These are phyloP conservation scores for Lasiodiplodia theobromae DNA, from an alignment of 2,329 filamentous ascomycete species.

Conservation along the genomic window DNA sequence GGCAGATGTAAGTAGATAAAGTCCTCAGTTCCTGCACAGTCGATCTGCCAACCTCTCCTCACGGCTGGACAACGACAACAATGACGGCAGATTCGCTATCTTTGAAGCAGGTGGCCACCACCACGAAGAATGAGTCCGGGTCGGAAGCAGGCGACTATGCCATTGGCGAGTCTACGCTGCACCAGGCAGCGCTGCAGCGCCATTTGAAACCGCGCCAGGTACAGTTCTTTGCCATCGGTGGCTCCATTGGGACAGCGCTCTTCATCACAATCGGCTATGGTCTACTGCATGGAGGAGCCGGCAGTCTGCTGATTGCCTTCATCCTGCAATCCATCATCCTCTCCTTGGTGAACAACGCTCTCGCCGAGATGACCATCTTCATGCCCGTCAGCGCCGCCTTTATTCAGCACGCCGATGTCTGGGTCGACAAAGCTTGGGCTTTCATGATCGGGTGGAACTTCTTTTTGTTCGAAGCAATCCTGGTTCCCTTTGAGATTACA, in stretches of 20 bases:
- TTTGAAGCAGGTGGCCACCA: not conserved
- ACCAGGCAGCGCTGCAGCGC: not conserved
- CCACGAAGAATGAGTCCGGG: not conserved
- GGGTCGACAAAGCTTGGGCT: conserved; percentile 74
- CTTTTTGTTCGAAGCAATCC: conserved; percentile 72
- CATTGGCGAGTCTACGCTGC: not conserved
- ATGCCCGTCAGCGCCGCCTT: conserved; percentile 80
- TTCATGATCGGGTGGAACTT: conserved; percentile 85
- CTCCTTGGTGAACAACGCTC: conserved; percentile 26
- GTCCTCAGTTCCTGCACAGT: too few species aligned
- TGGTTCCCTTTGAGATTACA: conserved; percentile 75
- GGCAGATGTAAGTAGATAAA: too few species aligned
- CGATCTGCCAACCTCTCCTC: too few species aligned
- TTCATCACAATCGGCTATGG: conserved; percentile 28
- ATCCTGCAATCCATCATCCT: conserved; percentile 64
- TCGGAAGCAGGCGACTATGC: conserved; percentile 1
- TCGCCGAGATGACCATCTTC: conserved; percentile 75
- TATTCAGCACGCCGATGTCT: conserved; percentile 76
- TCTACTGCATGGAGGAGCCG: conserved; percentile 48
- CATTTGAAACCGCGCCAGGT: conserved; percentile 15
- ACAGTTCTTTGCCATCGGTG: conserved; percentile 22
- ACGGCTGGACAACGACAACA: not conserved
- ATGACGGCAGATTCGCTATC: not conserved
- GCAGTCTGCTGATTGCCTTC: conserved; percentile 59
- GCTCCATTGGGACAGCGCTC: conserved; percentile 31